Percentiles rank a stretch among this genome's conserved stretches.
Conservation (phyloP, 106 monocot species). For the Dioscorea alata region DNA sequence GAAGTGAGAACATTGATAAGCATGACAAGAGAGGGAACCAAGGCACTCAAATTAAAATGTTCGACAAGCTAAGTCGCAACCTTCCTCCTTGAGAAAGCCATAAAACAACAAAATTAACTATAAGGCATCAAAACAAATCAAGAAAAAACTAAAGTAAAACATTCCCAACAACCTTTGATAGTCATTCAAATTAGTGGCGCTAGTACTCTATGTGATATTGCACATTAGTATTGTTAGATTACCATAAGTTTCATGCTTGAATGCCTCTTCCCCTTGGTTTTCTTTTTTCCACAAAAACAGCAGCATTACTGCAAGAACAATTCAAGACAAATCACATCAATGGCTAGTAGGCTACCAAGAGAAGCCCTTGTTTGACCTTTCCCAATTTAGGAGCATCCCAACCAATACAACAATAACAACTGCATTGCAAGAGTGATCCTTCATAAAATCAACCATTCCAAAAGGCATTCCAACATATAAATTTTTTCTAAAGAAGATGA, state of each 20-base stretch:
- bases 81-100: slow-evolving; percentile 59
- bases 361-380: no score
- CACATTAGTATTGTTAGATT: slow-evolving; percentile 66
- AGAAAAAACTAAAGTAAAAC: background rate
- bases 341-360: no score
- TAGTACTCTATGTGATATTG: slow-evolving; percentile 71
- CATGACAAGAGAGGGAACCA: no score
- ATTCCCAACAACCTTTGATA: slow-evolving; percentile 44
- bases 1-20: no score
- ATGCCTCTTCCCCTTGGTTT: slow-evolving; percentile 86
- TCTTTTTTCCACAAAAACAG: slow-evolving; percentile 69
- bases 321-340: background rate
- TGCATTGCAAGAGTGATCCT: no score
- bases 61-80: slow-evolving; percentile 80
- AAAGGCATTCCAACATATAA: no score
- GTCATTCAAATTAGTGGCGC: slow-evolving; percentile 67
- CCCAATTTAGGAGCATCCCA: no score
- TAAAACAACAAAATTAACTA: background rate
- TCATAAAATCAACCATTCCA: no score
- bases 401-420: no score
- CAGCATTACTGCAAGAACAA: slow-evolving; percentile 82
- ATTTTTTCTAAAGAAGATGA: no score
- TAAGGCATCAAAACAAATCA: background rate
- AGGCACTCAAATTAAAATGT: slow-evolving; percentile 92
- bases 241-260: slow-evolving; percentile 73